A percentile compares a stretch with the other conserved stretches of the same genome.
Evolutionary conservation across 805 yeast genomes (phyloP).

Genomic region (Yamadazyma laniorum): DNA sequence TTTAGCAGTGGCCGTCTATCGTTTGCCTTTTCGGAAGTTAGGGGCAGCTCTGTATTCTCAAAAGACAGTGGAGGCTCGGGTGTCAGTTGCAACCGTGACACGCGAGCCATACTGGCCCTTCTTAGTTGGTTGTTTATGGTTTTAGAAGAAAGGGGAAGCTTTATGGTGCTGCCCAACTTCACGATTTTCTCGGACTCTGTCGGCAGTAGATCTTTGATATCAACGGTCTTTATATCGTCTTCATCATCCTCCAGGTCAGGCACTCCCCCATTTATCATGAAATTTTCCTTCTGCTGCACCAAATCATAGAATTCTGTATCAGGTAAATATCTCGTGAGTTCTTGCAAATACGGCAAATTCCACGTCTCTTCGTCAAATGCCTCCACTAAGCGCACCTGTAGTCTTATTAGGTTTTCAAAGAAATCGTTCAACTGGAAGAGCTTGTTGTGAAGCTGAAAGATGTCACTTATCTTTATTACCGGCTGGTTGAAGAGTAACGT

Average conservation of each 20-base stretch:
- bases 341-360: conserved; percentile 25
- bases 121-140: conserved; percentile 27
- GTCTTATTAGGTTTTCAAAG: conserved; percentile 25
- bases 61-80: background rate
- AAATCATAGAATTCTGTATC: conserved; percentile 24
- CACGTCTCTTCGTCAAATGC: conserved; percentile 17
- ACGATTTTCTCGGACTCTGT: conserved; percentile 23
- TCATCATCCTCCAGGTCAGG: conserved; percentile 14
- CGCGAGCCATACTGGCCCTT: conserved; percentile 13
- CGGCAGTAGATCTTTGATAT: conserved; percentile 10
- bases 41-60: background rate
- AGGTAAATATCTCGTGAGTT: conserved; percentile 22
- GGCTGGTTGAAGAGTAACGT: conserved; percentile 25
- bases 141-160: conserved; percentile 28
- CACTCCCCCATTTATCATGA: conserved; percentile 21
- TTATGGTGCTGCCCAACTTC: conserved; percentile 29
- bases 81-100: background rate
- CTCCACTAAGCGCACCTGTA: conserved; percentile 20
- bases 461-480: conserved; percentile 24
- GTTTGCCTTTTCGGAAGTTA: background rate
- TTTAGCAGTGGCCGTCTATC: conserved; percentile 3
- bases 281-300: conserved; percentile 32
- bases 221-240: conserved; percentile 7
- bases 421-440: conserved; percentile 29
- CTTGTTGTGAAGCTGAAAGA: conserved; percentile 24